A percentile compares a stretch with the other conserved stretches of the same genome.
phyloP scores from a whole-genome alignment of 495 filamentous ascomycete genomes.

The Penicillium argentinense region DNA sequence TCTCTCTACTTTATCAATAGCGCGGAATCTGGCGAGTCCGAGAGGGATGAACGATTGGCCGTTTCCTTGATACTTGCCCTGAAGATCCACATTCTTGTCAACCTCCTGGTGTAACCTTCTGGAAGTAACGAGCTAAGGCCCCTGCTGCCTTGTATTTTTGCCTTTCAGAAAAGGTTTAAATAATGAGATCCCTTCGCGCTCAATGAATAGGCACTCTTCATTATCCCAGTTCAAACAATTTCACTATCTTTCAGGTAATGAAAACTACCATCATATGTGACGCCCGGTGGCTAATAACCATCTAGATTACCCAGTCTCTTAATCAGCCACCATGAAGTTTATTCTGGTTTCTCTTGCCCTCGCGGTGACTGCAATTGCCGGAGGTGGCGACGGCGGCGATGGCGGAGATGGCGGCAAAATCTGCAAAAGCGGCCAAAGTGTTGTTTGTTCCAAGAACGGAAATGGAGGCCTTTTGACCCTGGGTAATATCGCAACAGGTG shows the following conservation, averaged over 20 bases:
- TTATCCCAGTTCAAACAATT: not conserved
- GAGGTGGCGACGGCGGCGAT: not conserved
- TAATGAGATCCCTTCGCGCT: not conserved
- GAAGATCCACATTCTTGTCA: not conserved
- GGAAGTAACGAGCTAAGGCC: not conserved
- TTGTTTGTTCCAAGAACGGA: slow-evolving; percentile 15
- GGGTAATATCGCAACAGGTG: slow-evolving; percentile 14
- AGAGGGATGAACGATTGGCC: not conserved
- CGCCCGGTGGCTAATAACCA: not conserved
- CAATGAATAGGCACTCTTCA: not conserved
- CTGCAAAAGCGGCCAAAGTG: slow-evolving; percentile 8
- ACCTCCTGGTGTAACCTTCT: not conserved
- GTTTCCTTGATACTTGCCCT: not conserved
- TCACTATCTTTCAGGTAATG: not conserved
- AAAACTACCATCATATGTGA: not conserved
- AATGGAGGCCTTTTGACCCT: slow-evolving; percentile 16
- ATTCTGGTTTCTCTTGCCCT: slow-evolving; percentile 5
- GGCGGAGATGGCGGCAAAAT: not conserved
- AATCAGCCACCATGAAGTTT: slow-evolving; percentile 8
- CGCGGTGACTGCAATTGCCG: not conserved
- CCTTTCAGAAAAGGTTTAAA: not conserved
- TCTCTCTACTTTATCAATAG: not conserved
- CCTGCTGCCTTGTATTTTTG: not conserved
- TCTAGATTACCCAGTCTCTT: not conserved
- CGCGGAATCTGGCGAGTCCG: not conserved